Base-by-base conservation (phyloP, 2,329 filamentous ascomycete genomes). In the Epichloe uncinata region DNA sequence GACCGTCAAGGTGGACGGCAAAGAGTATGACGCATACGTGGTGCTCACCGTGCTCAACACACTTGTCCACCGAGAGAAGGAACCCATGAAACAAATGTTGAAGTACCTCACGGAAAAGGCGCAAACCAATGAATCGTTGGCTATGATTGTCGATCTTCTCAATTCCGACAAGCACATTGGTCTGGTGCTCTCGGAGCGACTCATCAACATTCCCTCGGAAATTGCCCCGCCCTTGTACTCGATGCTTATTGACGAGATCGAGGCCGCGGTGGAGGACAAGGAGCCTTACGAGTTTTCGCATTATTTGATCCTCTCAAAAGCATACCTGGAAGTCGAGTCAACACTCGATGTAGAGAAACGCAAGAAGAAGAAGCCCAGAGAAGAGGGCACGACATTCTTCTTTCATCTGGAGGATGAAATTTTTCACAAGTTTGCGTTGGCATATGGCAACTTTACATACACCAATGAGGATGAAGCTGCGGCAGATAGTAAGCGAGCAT, bases 321-420 rank as follows among this genome's bases (percentile, higher is more conserved):
- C 82, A n/a, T 98, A 97, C 67, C 77, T 81, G 42, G 93, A 97
- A 72, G 79, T 96, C 33, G 82, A 82, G 58, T 95, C 89, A 1
- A 81, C 79, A 53, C 72, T 97, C 15, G 85, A 91, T 57, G 73
- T 78, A 49, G 81, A 85, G 61, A 61, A 62, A 38, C 63, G 66
- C 48, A 67, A 81, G 55, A 74, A 76, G 59, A 90, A 85, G 69
- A 85, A 84, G 70, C 78, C 73, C 50, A 77, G 76, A 64, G 68
- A 77, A 52, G 73, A 75, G 47, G 69, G 73, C 8, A 77, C 85
- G 59, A 73, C 79, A 35, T 95, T 89, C 68, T 94, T 90, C 68
- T 98, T 97, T 73, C 93, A 98, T 64, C 85, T 89, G 0, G 93
- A 98, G 69, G 93, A 98, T 62, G 93, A 97, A 72, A 78, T 91